These are phyloP conservation scores for Pythium aquatile DNA, from an alignment of 352 stramenopile genomes.

Conservation along the genomic window DNA sequence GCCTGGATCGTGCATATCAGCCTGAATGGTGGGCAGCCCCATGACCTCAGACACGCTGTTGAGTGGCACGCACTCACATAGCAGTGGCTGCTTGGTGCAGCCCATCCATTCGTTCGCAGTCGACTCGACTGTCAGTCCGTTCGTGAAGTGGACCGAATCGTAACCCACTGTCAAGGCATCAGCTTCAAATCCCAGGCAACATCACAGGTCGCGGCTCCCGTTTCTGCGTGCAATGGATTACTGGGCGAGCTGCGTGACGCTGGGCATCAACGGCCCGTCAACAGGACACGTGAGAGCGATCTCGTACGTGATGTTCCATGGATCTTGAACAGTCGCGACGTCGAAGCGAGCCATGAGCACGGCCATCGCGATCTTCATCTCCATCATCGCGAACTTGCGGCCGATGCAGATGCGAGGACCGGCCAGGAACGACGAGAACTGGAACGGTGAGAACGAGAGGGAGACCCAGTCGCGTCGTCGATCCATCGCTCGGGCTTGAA, in stretches of 20 bases:
- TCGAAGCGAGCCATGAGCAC: constrained; percentile 49
- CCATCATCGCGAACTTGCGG: constrained; percentile 46
- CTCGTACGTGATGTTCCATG: constrained; percentile 45
- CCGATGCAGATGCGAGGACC: constrained; percentile 63
- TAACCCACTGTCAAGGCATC: neutral
- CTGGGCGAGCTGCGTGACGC: neutral
- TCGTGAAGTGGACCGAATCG: neutral
- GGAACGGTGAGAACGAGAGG: constrained; percentile 26
- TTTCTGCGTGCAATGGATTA: constrained; percentile 4
- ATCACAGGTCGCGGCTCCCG: neutral
- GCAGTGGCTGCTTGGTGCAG: neutral
- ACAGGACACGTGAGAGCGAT: constrained; percentile 44
- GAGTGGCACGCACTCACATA: neutral
- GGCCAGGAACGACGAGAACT: constrained; percentile 45
- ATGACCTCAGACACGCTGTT: neutral
- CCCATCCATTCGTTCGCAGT: constrained; percentile 3
- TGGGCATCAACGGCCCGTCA: constrained; percentile 31
- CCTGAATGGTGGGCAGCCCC: neutral
- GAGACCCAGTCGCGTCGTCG: constrained; percentile 17
- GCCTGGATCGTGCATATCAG: neutral
- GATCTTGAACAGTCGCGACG: constrained; percentile 44
- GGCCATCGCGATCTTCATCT: constrained; percentile 61
- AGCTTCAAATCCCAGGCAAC: neutral
- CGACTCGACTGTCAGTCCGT: neutral
- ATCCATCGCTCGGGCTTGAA: constrained; percentile 41